A percentile compares a stretch with the other conserved stretches of the same genome.
These are phyloP conservation scores for Fusarium scirpi DNA, from an alignment of 2,329 filamentous ascomycete genomes.

Conservation along the genomic window DNA sequence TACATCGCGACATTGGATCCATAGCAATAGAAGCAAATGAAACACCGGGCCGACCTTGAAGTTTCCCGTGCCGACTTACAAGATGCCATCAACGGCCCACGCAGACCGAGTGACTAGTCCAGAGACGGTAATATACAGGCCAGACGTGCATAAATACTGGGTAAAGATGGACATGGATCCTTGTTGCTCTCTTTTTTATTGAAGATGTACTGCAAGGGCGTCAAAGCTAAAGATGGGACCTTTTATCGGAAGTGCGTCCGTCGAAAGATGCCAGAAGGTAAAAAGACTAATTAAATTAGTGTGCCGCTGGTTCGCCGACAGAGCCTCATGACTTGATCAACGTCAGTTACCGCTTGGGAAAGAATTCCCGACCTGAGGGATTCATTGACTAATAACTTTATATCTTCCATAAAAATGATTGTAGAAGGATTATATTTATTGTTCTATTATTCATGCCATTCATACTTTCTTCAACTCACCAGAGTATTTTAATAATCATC, in stretches of 20 bases:
- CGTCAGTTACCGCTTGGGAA: neutral
- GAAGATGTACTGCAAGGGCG: constrained; percentile 10
- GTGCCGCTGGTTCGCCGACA: neutral
- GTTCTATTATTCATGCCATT: neutral
- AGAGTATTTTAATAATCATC: neutral
- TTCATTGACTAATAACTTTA: neutral
- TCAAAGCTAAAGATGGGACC: constrained; percentile 3
- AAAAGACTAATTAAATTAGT: constrained; percentile 8
- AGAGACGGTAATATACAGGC: constrained; percentile 29
- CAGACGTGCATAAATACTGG: constrained; percentile 40
- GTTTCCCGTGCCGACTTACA: constrained; percentile 23
- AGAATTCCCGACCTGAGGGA: neutral
- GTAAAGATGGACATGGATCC: constrained; percentile 28
- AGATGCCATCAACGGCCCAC: constrained; percentile 26
- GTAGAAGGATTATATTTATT: neutral
- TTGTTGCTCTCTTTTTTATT: constrained; percentile 21
- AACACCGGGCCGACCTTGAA: constrained; percentile 20
- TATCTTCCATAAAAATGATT: neutral
- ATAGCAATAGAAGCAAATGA: constrained; percentile 8
- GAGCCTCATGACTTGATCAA: constrained; percentile 2
- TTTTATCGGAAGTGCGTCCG: constrained; percentile 18
- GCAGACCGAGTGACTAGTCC: constrained; percentile 35
- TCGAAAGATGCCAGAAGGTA: neutral
- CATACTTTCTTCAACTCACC: neutral
- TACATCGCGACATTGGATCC: neutral